Conservation (phyloP, 139 green algal genomes). For the Picochlorum sp. region DNA sequence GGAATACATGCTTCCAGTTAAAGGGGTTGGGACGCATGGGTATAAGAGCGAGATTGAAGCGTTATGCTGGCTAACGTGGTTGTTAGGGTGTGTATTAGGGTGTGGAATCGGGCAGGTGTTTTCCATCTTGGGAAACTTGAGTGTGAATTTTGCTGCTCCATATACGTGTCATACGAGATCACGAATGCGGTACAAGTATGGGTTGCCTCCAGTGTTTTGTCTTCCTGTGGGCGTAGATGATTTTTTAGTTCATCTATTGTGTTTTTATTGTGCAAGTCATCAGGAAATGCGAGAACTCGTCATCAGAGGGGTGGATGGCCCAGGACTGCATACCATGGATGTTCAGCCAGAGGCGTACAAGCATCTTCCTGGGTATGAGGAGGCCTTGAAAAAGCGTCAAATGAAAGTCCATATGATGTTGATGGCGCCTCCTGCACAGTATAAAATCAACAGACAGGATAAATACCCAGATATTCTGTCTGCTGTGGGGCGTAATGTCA, state of each 20-base stretch:
- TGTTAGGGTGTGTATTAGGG: conserved; percentile 17
- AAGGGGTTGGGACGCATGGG: conserved; percentile 11
- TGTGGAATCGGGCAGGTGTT: conserved; percentile 26
- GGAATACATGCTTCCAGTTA: conserved; percentile 27
- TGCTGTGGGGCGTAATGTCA: too few relatives aligned
- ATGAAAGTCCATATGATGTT: too few relatives aligned
- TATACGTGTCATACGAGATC: conserved; percentile 32
- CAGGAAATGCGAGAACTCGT: conserved; percentile 27
- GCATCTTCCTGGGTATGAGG: neutral
- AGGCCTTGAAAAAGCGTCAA: neutral
- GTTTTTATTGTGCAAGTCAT: conserved; percentile 29
- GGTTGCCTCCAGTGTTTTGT: conserved; percentile 26
- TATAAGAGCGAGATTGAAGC: conserved; percentile 31
- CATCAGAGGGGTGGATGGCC: conserved; percentile 36
- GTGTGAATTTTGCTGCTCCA: conserved; percentile 30
- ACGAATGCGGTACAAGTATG: conserved; percentile 28
- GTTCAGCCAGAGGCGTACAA: conserved; percentile 21
- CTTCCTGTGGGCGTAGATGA: conserved; percentile 32
- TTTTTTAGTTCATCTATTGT: conserved; percentile 35
- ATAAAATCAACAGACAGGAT: too few relatives aligned
- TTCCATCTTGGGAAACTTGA: conserved; percentile 22
- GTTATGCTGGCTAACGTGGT: conserved; percentile 17
- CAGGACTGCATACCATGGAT: conserved; percentile 32
- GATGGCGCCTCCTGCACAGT: too few relatives aligned
- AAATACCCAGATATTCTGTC: too few relatives aligned